These are phyloP conservation scores for Hemileia vastatrix DNA, from an alignment of 1,284 basidiomycete genomes.

Conservation along the genomic window DNA sequence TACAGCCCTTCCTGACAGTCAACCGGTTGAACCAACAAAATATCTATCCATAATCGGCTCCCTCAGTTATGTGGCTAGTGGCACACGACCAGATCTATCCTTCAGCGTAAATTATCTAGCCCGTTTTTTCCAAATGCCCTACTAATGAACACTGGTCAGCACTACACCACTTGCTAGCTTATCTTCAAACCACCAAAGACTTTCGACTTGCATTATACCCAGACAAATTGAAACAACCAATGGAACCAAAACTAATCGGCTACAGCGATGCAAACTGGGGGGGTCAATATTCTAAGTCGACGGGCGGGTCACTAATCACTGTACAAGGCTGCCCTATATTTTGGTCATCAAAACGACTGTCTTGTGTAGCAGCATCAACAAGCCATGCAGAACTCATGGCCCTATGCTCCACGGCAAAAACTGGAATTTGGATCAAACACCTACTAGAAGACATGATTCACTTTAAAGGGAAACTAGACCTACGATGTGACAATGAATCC, in stretches of 20 bases:
- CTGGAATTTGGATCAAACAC: not conserved
- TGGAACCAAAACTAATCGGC: not conserved
- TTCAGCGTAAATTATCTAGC: constrained; percentile 2
- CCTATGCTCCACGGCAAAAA: not conserved
- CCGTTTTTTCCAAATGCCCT: not conserved
- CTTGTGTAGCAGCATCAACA: not conserved
- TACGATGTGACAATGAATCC: too few species aligned
- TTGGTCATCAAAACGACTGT: not conserved
- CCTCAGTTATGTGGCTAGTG: not conserved
- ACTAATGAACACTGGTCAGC: not conserved
- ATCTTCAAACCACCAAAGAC: not conserved
- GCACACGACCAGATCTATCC: constrained; percentile 3
- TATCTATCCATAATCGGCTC: not conserved
- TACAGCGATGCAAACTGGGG: constrained; percentile 2
- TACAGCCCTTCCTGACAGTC: not conserved
- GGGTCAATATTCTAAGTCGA: not conserved
- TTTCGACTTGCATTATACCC: not conserved
- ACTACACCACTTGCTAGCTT: not conserved
- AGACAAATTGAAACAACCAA: not conserved
- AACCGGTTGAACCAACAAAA: not conserved
- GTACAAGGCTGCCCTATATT: not conserved
- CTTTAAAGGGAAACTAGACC: too few species aligned
- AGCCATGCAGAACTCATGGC: constrained; percentile 11
- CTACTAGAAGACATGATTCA: not conserved
- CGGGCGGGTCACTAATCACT: not conserved